phyloP scores from a whole-genome alignment of 352 stramenopile genomes.

The Elongisporangium prolatum region DNA sequence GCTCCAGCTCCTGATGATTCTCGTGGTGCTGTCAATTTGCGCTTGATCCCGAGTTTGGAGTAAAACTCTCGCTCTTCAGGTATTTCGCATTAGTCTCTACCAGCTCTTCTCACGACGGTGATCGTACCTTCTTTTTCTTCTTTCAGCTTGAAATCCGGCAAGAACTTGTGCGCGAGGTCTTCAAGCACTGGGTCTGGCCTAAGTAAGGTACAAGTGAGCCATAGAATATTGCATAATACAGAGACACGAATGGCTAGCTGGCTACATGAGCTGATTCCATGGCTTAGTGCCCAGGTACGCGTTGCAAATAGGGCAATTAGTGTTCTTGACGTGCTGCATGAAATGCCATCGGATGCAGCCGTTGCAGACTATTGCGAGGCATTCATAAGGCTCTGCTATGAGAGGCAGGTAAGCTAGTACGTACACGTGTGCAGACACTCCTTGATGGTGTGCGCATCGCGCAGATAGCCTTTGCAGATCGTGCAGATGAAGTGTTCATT shows the following conservation, averaged over 20 bases:
- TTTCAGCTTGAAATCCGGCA: conserved; percentile 32
- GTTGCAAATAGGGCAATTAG: conserved; percentile 42
- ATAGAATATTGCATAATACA: no score
- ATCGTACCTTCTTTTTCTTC: conserved; percentile 46
- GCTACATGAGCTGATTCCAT: conserved; percentile 48
- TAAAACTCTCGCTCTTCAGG: conserved; percentile 42
- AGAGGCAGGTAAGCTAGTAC: conserved; percentile 6
- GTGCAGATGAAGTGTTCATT: conserved; percentile 59
- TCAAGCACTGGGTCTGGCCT: conserved; percentile 57
- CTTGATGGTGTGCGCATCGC: conserved; percentile 65
- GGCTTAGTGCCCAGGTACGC: conserved; percentile 45
- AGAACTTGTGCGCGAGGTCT: conserved; percentile 43
- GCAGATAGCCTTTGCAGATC: conserved; percentile 66
- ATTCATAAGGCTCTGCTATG: no score
- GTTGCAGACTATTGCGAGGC: conserved; percentile 71
- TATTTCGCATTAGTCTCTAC: not conserved
- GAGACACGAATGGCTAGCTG: not conserved
- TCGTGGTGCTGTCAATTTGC: conserved; percentile 28
- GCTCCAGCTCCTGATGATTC: conserved; percentile 1
- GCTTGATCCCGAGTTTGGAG: conserved; percentile 43
- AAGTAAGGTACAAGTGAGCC: conserved; percentile 2
- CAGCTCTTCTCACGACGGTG: no score
- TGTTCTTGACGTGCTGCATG: conserved; percentile 17
- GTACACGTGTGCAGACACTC: conserved; percentile 81
- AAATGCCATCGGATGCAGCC: conserved; percentile 55